Conservation (phyloP, 768 basidiomycete genomes). For the Leccinum rimulosum region DNA sequence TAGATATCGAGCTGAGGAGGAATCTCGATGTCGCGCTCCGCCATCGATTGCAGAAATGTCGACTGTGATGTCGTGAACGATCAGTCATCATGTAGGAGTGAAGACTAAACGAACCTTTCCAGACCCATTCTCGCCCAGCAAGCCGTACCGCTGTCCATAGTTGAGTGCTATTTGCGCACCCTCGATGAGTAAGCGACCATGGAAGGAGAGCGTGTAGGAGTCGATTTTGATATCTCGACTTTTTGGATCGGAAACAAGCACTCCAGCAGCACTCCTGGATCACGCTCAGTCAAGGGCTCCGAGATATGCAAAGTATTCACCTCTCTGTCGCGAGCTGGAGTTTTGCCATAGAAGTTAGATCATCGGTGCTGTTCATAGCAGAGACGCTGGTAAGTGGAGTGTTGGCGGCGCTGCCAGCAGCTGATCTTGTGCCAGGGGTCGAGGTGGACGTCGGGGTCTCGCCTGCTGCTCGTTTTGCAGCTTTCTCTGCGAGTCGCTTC, state of each 20-base stretch:
- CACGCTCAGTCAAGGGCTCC: slow-evolving; percentile 7
- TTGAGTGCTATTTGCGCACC: slow-evolving; percentile 70
- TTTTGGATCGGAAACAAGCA: slow-evolving; percentile 89
- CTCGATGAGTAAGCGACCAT: slow-evolving; percentile 82
- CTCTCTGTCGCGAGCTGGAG: slow-evolving; percentile 88
- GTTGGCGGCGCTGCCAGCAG: slow-evolving; percentile 57
- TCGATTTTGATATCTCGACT: slow-evolving; percentile 98
- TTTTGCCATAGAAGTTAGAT: slow-evolving; percentile 84
- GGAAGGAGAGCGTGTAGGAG: slow-evolving; percentile 93
- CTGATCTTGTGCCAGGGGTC: slow-evolving; percentile 59
- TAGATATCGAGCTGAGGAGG: slow-evolving; percentile 97
- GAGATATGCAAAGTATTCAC: slow-evolving; percentile 35
- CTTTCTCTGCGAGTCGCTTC: slow-evolving; percentile 94
- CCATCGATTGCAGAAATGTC: slow-evolving; percentile 93
- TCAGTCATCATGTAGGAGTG: slow-evolving; percentile 1
- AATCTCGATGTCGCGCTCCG: slow-evolving; percentile 92
- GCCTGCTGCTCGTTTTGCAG: slow-evolving; percentile 69
- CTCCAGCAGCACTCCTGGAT: slow-evolving; percentile 82
- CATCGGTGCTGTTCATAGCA: slow-evolving; percentile 77
- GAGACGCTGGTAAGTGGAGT: slow-evolving; percentile 85
- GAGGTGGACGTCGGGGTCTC: slow-evolving; percentile 49
- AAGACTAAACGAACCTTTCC: slow-evolving; percentile 71
- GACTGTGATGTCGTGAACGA: slow-evolving; percentile 50
- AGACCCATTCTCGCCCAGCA: slow-evolving; percentile 97
- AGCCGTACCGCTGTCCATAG: slow-evolving; percentile 91